These are phyloP conservation scores for Xylaria grammica DNA, from an alignment of 495 filamentous ascomycete genomes.

Conservation along the genomic window DNA sequence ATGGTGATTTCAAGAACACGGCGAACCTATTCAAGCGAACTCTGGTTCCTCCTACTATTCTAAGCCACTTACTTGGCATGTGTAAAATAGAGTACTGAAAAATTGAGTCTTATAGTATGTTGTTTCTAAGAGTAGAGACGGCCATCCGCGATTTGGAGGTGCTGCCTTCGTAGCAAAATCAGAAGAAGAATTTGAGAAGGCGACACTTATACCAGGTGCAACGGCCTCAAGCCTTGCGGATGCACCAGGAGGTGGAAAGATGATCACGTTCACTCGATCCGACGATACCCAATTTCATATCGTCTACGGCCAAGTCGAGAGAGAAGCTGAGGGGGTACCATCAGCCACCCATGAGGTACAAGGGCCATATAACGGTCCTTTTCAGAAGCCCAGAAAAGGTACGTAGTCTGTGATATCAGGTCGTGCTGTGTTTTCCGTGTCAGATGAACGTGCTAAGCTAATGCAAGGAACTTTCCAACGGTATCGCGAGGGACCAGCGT, in stretches of 20 bases:
- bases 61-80: too few relatives aligned
- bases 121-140: conserved; percentile 30
- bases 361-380: conserved; percentile 23
- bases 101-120: conserved; percentile 32
- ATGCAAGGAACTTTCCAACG: conserved; percentile 20
- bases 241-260: conserved; percentile 52
- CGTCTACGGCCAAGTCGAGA: conserved; percentile 46
- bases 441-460: not conserved
- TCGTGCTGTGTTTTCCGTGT: not conserved
- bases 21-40: too few relatives aligned
- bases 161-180: conserved; percentile 46
- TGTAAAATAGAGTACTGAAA: too few relatives aligned
- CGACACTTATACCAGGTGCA: conserved; percentile 31
- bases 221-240: conserved; percentile 20
- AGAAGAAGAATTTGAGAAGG: conserved; percentile 47
- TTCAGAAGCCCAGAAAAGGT: conserved; percentile 27
- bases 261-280: conserved; percentile 49
- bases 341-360: conserved; percentile 20
- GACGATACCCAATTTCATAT: conserved; percentile 51
- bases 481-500: conserved; percentile 48
- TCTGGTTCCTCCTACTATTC: too few relatives aligned
- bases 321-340: conserved; percentile 9
- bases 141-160: conserved; percentile 40
- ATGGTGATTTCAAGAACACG: too few relatives aligned
- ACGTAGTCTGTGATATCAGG: not conserved